Conservation (phyloP, 2,329 filamentous ascomycete genomes). For the Diaporthe batatas region DNA sequence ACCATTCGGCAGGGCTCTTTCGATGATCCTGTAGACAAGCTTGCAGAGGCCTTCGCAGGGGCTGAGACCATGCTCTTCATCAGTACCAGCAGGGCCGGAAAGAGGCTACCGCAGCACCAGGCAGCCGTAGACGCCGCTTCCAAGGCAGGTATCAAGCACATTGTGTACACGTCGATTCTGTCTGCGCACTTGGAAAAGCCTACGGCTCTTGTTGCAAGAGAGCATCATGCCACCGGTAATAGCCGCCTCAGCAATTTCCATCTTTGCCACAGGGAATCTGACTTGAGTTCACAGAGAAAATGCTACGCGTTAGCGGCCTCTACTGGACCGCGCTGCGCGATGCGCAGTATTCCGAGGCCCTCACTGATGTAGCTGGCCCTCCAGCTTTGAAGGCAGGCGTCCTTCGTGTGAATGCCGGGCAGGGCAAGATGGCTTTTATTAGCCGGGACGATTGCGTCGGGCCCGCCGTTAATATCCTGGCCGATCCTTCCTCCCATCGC, state of each 20-base stretch:
- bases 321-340: conserved; percentile 24
- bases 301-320: conserved; percentile 5
- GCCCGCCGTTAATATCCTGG: conserved; percentile 6
- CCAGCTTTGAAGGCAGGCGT: conserved; percentile 10
- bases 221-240: conserved; percentile 20
- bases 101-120: conserved; percentile 22
- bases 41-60: conserved; percentile 5
- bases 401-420: conserved; percentile 1
- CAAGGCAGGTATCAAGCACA: conserved; percentile 8
- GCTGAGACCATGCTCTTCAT: conserved; percentile 22
- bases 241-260: not conserved
- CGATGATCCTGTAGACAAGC: not conserved
- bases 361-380: conserved; percentile 4
- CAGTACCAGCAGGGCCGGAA: conserved; percentile 6
- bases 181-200: conserved; percentile 17
- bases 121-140: conserved; percentile 5
- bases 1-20: conserved; percentile 10
- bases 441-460: conserved; percentile 8
- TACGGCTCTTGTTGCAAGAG: conserved; percentile 7
- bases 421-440: conserved; percentile 14
- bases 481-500: not conserved
- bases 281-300: not conserved
- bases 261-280: not conserved
- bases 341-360: conserved; percentile 15
- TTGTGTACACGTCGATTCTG: conserved; percentile 21